These are phyloP conservation scores for Thraustochytrium striatum DNA, from an alignment of 352 stramenopile species.

Conservation along the genomic window DNA sequence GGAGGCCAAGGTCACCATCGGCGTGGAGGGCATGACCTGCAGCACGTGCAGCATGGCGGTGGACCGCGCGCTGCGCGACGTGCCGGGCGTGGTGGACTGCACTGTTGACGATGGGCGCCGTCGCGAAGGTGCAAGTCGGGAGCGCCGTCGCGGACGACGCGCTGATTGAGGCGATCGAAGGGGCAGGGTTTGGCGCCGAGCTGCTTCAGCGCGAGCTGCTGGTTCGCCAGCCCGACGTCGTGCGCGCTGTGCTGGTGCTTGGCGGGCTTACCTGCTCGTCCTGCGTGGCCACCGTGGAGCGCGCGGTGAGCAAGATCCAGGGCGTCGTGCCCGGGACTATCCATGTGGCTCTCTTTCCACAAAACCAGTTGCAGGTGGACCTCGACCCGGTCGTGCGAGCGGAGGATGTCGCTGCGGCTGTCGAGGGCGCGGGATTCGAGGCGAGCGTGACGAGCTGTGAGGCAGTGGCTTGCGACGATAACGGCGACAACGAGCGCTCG, in stretches of 20 bases:
- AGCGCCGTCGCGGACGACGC: background rate
- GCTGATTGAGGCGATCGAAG: conserved; percentile 20
- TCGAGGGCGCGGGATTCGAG: conserved; percentile 84
- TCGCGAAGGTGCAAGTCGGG: background rate
- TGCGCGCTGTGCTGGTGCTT: conserved; percentile 14
- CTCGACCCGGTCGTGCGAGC: conserved; percentile 71
- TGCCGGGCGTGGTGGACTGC: conserved; percentile 61
- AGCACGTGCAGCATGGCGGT: conserved; percentile 81
- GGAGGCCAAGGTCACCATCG: background rate
- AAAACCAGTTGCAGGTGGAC: conserved; percentile 69
- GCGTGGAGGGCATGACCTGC: conserved; percentile 75
- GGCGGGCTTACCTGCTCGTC: conserved; percentile 86
- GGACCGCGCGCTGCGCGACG: conserved; percentile 68
- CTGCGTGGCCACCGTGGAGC: conserved; percentile 79
- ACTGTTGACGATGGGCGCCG: background rate
- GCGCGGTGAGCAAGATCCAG: conserved; percentile 66
- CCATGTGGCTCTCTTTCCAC: conserved; percentile 59
- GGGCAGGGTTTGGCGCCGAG: conserved; percentile 27
- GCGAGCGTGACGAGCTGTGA: conserved; percentile 62
- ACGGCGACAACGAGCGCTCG: conserved; percentile 55
- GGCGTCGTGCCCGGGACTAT: conserved; percentile 72
- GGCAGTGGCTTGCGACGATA: conserved; percentile 62
- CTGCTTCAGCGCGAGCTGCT: background rate
- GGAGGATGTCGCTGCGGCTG: conserved; percentile 72
- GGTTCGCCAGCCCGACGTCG: background rate